Evolutionary conservation across 768 basidiomycete genomes (phyloP).

Genomic region (Russula virescens): DNA sequence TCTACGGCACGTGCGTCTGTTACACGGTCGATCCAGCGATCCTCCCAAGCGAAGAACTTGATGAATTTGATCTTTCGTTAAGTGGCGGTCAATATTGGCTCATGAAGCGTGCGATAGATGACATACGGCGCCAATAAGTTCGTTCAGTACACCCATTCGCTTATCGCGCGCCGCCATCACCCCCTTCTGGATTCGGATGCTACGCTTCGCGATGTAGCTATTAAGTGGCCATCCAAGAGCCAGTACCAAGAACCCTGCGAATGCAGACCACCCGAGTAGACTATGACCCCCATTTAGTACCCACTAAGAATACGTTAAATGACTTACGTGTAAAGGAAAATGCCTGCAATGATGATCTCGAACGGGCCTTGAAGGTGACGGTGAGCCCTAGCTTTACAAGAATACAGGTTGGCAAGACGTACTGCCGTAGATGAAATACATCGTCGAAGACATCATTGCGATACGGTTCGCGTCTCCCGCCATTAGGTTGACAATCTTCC

Average conservation of each 20-base stretch:
- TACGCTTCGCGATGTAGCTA: constrained; percentile 53
- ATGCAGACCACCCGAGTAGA: constrained; percentile 63
- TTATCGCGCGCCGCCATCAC: constrained; percentile 59
- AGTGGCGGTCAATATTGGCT: not conserved
- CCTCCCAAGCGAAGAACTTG: constrained; percentile 82
- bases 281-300: constrained; percentile 30
- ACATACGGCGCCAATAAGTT: constrained; percentile 63
- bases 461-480: constrained; percentile 65
- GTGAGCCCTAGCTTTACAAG: not conserved
- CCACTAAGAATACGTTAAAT: not conserved
- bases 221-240: constrained; percentile 67
- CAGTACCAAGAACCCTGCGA: constrained; percentile 68
- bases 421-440: constrained; percentile 68
- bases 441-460: constrained; percentile 46
- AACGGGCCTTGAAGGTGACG: constrained; percentile 50
- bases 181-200: constrained; percentile 56
- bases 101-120: not conserved
- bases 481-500: constrained; percentile 90
- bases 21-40: constrained; percentile 64
- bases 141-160: constrained; percentile 72
- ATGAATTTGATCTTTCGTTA: constrained; percentile 56
- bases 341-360: constrained; percentile 65
- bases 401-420: constrained; percentile 19
- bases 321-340: constrained; percentile 69
- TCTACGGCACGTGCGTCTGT: constrained; percentile 62